Percentiles rank a stretch among this genome's conserved stretches.
Conservation (phyloP, 352 stramenopile genomes). For the Pythium catenulatum region DNA sequence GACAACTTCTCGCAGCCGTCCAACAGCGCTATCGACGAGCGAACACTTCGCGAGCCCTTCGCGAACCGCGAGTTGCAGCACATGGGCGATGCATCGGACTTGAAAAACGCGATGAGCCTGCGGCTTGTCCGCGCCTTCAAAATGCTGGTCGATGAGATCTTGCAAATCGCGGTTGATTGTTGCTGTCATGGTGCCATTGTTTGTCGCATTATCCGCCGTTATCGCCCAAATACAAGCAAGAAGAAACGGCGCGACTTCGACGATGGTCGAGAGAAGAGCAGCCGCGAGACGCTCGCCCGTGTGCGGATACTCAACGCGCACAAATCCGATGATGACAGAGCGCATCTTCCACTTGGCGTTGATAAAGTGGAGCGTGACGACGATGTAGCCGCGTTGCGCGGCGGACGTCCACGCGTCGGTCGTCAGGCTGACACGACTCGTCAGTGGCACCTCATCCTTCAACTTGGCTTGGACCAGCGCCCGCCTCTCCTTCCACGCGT, state of each 20-base stretch:
- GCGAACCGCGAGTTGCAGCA: slow-evolving; percentile 8
- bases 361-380: slow-evolving; percentile 52
- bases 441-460: no score
- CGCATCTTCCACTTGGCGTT: not conserved
- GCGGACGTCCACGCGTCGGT: slow-evolving; percentile 55
- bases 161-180: not conserved
- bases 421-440: slow-evolving; percentile 28
- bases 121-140: not conserved
- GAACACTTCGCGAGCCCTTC: no score
- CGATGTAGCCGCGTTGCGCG: slow-evolving; percentile 44
- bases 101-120: not conserved
- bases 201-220: slow-evolving; percentile 9
- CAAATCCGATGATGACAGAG: slow-evolving; percentile 48
- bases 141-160: no score
- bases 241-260: not conserved
- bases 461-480: no score
- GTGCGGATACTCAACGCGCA: slow-evolving; percentile 39
- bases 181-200: not conserved
- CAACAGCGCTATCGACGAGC: no score
- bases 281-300: not conserved
- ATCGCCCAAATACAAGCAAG: not conserved
- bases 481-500: no score
- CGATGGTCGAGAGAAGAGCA: not conserved
- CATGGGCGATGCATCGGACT: not conserved
- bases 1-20: no score